Conservation (phyloP, 2,329 filamentous ascomycete genomes). For the Trichophyton simii region DNA sequence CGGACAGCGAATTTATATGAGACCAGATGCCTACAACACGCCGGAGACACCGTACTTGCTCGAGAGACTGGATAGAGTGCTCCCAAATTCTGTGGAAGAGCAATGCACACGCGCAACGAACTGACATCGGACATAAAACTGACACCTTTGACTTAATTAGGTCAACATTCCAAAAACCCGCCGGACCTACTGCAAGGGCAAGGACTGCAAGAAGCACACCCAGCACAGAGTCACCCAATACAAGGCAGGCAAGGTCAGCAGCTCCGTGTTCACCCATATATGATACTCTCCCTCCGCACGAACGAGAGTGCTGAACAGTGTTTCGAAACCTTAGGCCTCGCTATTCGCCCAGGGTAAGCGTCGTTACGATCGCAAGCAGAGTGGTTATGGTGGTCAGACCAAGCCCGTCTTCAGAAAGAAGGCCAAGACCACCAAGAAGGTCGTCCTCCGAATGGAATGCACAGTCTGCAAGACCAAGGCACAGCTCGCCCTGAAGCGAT, state of each 20-base stretch:
- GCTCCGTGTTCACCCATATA: constrained; percentile 11
- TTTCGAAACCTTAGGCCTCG: constrained; percentile 51
- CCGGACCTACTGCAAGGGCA: constrained; percentile 96
- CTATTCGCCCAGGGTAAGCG: constrained; percentile 98
- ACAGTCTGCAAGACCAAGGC: constrained; percentile 95
- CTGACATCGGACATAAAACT: constrained; percentile 7
- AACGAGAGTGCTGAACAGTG: constrained; percentile 2
- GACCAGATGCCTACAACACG: no score
- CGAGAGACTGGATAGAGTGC: background rate
- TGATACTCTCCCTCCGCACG: no score
- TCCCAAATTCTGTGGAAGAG: background rate
- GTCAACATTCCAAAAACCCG: constrained; percentile 98
- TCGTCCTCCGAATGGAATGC: constrained; percentile 96
- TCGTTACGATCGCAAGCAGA: constrained; percentile 98
- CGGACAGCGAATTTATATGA: background rate
- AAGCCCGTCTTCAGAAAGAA: constrained; percentile 99
- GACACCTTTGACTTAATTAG: constrained; percentile 35
- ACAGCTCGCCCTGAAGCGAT: constrained; percentile 96
- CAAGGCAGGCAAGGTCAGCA: constrained; percentile 78
- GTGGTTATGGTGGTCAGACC: constrained; percentile 99
- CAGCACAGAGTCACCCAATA: constrained; percentile 92
- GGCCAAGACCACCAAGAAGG: constrained; percentile 99
- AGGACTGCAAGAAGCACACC: constrained; percentile 85
- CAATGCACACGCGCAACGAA: background rate
- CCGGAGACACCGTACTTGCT: background rate